These are phyloP conservation scores for Thielaviopsis ethacetica DNA, from an alignment of 2,329 filamentous ascomycete species.

Conservation along the genomic window DNA sequence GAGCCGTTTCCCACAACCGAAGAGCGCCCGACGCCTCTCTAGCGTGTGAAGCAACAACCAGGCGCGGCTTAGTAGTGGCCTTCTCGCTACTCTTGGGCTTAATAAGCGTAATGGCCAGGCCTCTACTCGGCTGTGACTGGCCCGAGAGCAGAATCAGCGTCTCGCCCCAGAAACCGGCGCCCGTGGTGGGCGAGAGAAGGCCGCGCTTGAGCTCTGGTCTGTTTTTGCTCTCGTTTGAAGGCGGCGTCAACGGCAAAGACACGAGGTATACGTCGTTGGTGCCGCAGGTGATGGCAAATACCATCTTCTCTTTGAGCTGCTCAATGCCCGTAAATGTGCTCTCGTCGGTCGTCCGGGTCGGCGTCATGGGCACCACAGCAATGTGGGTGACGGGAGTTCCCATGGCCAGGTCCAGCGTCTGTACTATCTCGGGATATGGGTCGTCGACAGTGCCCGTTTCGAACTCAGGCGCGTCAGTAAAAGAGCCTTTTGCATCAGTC, in stretches of 20 bases:
- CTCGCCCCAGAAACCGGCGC: constrained; percentile 48
- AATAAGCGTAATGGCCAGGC: constrained; percentile 37
- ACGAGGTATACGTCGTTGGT: constrained; percentile 40
- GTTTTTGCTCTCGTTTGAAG: constrained; percentile 41
- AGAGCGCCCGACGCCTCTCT: constrained; percentile 42
- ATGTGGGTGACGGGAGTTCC: constrained; percentile 39
- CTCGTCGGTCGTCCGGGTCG: constrained; percentile 29
- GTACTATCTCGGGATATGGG: constrained; percentile 37
- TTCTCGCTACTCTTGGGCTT: constrained; percentile 22
- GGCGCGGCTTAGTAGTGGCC: constrained; percentile 22
- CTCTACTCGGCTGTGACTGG: constrained; percentile 35
- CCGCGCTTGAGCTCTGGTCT: constrained; percentile 34
- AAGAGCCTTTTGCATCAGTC: constrained; percentile 16
- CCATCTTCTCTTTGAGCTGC: constrained; percentile 38
- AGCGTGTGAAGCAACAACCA: constrained; percentile 44
- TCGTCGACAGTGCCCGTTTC: constrained; percentile 34
- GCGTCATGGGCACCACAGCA: constrained; percentile 36
- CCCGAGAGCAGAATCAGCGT: constrained; percentile 36
- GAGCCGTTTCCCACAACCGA: constrained; percentile 39
- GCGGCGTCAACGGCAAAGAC: constrained; percentile 43
- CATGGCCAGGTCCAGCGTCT: constrained; percentile 44
- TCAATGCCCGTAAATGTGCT: constrained; percentile 29
- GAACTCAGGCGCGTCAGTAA: constrained; percentile 41
- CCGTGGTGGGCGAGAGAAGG: constrained; percentile 36
- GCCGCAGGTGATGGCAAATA: constrained; percentile 44